Evolutionary conservation across 306 rosid genomes (phyloP).

Genomic region (Rosa multiflora): DNA sequence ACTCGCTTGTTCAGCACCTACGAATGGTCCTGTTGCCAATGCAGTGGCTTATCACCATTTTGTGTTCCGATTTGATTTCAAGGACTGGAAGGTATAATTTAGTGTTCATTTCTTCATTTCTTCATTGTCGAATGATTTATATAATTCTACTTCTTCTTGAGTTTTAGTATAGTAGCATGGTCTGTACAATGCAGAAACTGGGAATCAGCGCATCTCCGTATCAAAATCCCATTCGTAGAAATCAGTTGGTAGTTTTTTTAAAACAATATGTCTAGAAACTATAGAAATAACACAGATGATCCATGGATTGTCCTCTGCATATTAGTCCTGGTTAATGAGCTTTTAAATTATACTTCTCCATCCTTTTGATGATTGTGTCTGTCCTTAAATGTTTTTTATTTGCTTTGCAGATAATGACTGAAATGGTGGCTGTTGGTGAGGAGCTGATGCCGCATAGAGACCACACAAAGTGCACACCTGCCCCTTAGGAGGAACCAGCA

Average conservation of each 20-base stretch:
- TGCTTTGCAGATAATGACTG: slow-evolving; percentile 54
- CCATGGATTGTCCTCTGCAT: no score
- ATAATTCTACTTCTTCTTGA: neutral
- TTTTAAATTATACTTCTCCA: neutral
- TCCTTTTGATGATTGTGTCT: neutral
- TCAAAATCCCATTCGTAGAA: no score
- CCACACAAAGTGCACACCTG: slow-evolving; percentile 14
- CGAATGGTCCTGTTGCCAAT: slow-evolving; percentile 58
- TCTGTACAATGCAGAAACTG: neutral
- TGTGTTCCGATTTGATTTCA: slow-evolving; percentile 65
- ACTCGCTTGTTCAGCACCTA: slow-evolving; percentile 52
- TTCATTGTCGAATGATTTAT: neutral
- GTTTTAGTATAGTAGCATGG: neutral
- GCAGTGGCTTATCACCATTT: slow-evolving; percentile 51
- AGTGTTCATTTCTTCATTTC: no score
- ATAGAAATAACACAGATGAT: no score
- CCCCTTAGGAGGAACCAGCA: slow-evolving; percentile 17
- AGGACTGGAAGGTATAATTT: slow-evolving; percentile 68
- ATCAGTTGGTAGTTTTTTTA: no score
- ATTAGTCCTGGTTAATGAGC: no score
- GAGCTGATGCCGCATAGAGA: slow-evolving; percentile 67
- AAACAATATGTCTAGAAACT: no score
- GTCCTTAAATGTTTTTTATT: neutral
- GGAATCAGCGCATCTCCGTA: no score
- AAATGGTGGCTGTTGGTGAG: slow-evolving; percentile 50